These are phyloP conservation scores for Trichocladium uniseriatum DNA, from an alignment of 495 filamentous ascomycete genomes.

Conservation along the genomic window DNA sequence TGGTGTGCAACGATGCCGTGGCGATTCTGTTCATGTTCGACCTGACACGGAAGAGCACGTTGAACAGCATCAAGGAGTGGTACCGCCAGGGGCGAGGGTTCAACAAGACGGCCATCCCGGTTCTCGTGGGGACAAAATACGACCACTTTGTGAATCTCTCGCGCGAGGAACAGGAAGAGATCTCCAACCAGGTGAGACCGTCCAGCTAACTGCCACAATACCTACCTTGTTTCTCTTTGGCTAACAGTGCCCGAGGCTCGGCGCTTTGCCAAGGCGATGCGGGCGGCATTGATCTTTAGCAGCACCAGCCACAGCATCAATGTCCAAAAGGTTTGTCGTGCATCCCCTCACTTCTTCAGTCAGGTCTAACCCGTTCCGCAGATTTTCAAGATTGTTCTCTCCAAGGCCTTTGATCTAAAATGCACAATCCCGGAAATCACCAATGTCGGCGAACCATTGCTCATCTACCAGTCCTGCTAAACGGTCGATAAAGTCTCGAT, in stretches of 20 bases:
- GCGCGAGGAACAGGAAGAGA: conserved; percentile 94
- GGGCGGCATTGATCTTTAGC: conserved; percentile 92
- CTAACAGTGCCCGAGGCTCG: conserved; percentile 54
- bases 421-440: conserved; percentile 99
- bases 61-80: conserved; percentile 99
- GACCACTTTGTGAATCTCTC: conserved; percentile 99
- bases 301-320: conserved; percentile 99
- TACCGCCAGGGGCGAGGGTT: conserved; percentile 96
- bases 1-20: conserved; percentile 97
- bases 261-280: conserved; percentile 96
- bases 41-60: conserved; percentile 89
- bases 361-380: conserved; percentile 29
- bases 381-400: conserved; percentile 99
- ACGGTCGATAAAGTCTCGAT: not conserved
- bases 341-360: not conserved
- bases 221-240: not conserved
- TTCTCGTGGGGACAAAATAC: conserved; percentile 94
- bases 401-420: conserved; percentile 96
- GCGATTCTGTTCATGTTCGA: conserved; percentile 99
- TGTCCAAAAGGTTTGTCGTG: conserved; percentile 76
- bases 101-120: conserved; percentile 98
- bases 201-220: not conserved
- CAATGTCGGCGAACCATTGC: conserved; percentile 89
- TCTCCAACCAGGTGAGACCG: conserved; percentile 74
- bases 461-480: conserved; percentile 80